Conservation (phyloP, 495 filamentous ascomycete species). For the Beverwykella pulmonaria region DNA sequence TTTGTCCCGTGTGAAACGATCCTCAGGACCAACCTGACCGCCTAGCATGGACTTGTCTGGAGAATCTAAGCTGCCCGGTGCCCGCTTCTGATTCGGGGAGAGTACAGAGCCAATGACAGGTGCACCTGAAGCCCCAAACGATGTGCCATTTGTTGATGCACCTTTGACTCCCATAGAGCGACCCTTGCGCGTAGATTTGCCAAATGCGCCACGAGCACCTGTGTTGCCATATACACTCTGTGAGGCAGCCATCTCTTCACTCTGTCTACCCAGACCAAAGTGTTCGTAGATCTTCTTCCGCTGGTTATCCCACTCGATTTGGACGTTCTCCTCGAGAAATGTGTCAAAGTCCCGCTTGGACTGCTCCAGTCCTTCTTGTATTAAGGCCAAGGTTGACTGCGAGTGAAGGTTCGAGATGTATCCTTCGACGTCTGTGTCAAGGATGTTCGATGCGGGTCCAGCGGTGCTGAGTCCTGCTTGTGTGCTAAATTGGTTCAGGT, state of each 20-base stretch:
- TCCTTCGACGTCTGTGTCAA: constrained; percentile 77
- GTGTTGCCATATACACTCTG: constrained; percentile 20
- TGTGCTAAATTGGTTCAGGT: constrained; percentile 65
- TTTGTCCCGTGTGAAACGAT: constrained; percentile 76
- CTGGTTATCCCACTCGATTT: constrained; percentile 93
- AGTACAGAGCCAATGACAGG: constrained; percentile 81
- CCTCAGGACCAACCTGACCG: constrained; percentile 57
- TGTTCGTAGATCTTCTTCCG: constrained; percentile 91
- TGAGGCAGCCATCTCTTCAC: constrained; percentile 46
- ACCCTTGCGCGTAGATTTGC: constrained; percentile 59
- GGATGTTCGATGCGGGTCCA: constrained; percentile 48
- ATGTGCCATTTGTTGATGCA: constrained; percentile 42
- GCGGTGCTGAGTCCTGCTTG: constrained; percentile 50
- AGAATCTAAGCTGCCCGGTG: constrained; percentile 55
- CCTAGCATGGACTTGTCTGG: constrained; percentile 56
- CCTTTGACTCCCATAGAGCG: constrained; percentile 45
- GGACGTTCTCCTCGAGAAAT: constrained; percentile 91
- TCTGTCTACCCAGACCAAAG: constrained; percentile 73
- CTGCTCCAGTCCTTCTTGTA: constrained; percentile 81
- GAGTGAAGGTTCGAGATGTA: constrained; percentile 83
- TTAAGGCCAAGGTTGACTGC: constrained; percentile 87
- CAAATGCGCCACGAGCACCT: constrained; percentile 57
- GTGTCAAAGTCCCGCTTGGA: constrained; percentile 86
- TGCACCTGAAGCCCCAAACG: constrained; percentile 68
- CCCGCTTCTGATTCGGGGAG: constrained; percentile 52